Base-by-base conservation (phyloP, 352 stramenopile species). In the Pythium chondricola region DNA sequence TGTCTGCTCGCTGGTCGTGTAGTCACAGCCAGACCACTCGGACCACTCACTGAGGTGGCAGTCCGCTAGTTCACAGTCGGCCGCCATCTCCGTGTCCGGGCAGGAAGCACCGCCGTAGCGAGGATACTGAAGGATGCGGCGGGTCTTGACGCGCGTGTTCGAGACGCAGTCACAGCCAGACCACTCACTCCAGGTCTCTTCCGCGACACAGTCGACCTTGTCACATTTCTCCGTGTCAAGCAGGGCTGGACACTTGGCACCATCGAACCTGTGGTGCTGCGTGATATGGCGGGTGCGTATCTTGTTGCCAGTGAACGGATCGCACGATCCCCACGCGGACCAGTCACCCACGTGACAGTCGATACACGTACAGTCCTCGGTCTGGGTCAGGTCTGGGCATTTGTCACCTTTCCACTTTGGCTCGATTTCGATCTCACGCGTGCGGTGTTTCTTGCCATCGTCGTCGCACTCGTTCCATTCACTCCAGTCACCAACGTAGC, bases 381-480 rank as follows among this genome's bases (percentile, higher is more conserved):
- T 48, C 14, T 60, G 35, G 4, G 18, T 38, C 27, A 60, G 27
- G 22, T 21, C 2, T 26, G 38, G 38, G 22, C 50, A 58, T 17
- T 4, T 16, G 6, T 33, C 31, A 16, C 50, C 50, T 13, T 29
- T 29, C 2, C 40, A 61, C 30, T 37, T 41, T 14, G 48, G n/a
- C 4, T 35, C 17, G 32, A 51, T 21, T 22, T 50, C 2, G 39
- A 48, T 36, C 10, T 27, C 16, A 3, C 54, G 68, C 2, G 45
- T 59, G 25, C 69, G 61, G 6, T 44, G 66, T 8, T 61, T 68
- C 22, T 74, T 27, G 1, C 70, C 73, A 1, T 69, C 69, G 20
- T 61, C 17, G 25, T 79, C 50, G 39, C 76, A 86, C 8, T 47
- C 49, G 21, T 48, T 69, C 74, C 74, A 84, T 0, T 49, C 20